phyloP scores from a whole-genome alignment of 768 basidiomycete species.

The Gymnopilus junonius region DNA sequence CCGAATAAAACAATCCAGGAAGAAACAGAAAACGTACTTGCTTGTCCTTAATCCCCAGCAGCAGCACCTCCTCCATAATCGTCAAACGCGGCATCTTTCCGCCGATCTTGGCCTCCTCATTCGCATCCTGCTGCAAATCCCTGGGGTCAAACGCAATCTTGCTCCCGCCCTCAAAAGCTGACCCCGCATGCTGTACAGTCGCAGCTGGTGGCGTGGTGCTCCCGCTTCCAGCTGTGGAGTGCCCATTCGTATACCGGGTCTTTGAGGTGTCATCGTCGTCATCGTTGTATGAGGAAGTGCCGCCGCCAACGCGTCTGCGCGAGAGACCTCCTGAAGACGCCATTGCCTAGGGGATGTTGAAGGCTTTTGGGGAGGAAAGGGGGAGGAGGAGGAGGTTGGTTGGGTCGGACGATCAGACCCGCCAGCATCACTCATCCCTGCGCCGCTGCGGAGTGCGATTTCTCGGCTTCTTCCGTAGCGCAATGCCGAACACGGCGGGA shows the following conservation, averaged over 20 bases:
- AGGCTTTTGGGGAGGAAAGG: slow-evolving; percentile 9
- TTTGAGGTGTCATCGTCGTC: slow-evolving; percentile 37
- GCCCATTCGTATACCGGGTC: slow-evolving; percentile 25
- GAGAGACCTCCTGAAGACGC: slow-evolving; percentile 54
- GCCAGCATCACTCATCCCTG: too few species aligned
- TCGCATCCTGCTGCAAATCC: slow-evolving; percentile 75
- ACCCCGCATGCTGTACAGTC: slow-evolving; percentile 62
- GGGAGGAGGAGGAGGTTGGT: neutral
- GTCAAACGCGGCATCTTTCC: slow-evolving; percentile 86
- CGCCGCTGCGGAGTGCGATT: too few species aligned
- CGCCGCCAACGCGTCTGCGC: slow-evolving; percentile 55
- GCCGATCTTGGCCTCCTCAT: slow-evolving; percentile 62
- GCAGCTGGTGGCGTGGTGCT: slow-evolving; percentile 24
- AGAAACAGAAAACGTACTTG: slow-evolving; percentile 58
- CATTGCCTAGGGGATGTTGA: slow-evolving; percentile 39
- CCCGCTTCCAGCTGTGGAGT: slow-evolving; percentile 1
- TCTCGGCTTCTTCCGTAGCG: too few species aligned
- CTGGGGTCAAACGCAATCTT: slow-evolving; percentile 94
- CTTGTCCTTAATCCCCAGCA: slow-evolving; percentile 95
- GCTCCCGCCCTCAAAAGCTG: slow-evolving; percentile 84
- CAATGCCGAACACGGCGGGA: too few species aligned
- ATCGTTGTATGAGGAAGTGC: slow-evolving; percentile 37
- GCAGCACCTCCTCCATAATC: slow-evolving; percentile 94
- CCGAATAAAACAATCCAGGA: neutral
- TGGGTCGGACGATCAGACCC: neutral